A percentile compares a stretch with the other conserved stretches of the same genome.
phyloP scores from a whole-genome alignment of 2,329 filamentous ascomycete species.

The Sclerotinia sclerotiorum region DNA sequence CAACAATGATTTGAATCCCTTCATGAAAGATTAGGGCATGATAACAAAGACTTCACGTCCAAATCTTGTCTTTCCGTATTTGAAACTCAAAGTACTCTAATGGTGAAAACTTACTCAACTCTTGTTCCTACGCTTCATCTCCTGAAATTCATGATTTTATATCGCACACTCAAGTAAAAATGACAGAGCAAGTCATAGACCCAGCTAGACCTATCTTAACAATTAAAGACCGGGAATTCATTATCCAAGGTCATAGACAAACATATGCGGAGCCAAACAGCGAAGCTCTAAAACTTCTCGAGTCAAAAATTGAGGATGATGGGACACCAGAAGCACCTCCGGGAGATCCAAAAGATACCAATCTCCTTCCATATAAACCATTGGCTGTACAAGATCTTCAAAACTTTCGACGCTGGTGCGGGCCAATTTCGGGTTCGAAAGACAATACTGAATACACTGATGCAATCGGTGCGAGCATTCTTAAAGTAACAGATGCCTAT shows the following conservation, averaged over 20 bases:
- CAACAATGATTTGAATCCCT: background rate
- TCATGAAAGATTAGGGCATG: background rate
- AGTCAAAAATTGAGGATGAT: background rate
- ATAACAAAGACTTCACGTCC: constrained; percentile 1
- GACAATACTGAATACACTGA: background rate
- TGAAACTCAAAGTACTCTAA: background rate
- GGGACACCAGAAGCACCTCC: background rate
- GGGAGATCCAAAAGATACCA: background rate
- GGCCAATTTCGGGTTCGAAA: background rate
- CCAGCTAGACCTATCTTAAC: background rate
- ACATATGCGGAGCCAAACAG: background rate
- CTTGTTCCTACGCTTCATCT: background rate
- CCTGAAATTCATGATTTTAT: rapidly evolving
- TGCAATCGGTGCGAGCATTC: background rate
- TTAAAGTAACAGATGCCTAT: constrained; percentile 7
- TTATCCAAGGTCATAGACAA: background rate
- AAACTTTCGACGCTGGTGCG: background rate
- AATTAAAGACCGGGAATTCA: background rate
- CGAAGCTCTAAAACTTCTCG: background rate
- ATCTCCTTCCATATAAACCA: background rate
- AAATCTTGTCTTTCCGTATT: background rate
- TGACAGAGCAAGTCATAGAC: constrained; percentile 9
- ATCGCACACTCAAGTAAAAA: background rate
- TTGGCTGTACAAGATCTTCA: background rate
- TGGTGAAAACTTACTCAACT: background rate